These are phyloP conservation scores for Fagopyrum esculentum DNA, from an alignment of 148 eudicot genomes.

Conservation along the genomic window DNA sequence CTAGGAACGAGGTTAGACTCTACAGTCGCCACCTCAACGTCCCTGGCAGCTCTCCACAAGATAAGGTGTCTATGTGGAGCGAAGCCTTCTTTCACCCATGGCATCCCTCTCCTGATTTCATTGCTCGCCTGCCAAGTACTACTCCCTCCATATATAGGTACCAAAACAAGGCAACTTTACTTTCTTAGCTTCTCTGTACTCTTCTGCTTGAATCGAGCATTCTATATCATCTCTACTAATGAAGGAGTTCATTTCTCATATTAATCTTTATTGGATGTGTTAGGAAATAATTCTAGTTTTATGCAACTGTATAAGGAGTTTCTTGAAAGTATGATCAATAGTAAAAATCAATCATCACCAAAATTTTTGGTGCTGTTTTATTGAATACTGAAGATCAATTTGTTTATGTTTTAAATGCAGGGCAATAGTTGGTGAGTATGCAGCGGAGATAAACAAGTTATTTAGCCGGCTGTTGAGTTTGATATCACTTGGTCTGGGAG, in stretches of 20 bases:
- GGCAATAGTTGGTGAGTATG: constrained; percentile 10
- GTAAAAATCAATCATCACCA: too few relatives aligned
- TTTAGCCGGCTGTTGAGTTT: constrained; percentile 17
- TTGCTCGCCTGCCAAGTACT: constrained; percentile 11
- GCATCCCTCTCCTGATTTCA: constrained; percentile 18
- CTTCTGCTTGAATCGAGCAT: neutral
- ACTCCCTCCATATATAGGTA: constrained; percentile 22
- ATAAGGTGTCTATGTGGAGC: constrained; percentile 23
- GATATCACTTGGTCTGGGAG: constrained; percentile 30
- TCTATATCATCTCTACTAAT: too few relatives aligned
- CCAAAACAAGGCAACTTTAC: neutral
- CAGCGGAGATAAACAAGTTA: constrained; percentile 13
- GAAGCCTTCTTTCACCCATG: constrained; percentile 29
- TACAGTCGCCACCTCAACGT: constrained; percentile 19
- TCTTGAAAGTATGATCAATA: too few relatives aligned
- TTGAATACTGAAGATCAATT: too few relatives aligned
- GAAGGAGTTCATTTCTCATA: too few relatives aligned
- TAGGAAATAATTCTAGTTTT: too few relatives aligned
- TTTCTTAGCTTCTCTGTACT: neutral
- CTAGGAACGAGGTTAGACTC: constrained; percentile 26
- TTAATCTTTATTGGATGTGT: too few relatives aligned
- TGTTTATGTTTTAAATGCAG: neutral
- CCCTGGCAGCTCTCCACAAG: neutral
- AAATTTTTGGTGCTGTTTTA: too few relatives aligned
- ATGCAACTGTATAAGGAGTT: too few relatives aligned